Conservation (phyloP, 2,329 filamentous ascomycete genomes). For the Sordariomycetes sp. region DNA sequence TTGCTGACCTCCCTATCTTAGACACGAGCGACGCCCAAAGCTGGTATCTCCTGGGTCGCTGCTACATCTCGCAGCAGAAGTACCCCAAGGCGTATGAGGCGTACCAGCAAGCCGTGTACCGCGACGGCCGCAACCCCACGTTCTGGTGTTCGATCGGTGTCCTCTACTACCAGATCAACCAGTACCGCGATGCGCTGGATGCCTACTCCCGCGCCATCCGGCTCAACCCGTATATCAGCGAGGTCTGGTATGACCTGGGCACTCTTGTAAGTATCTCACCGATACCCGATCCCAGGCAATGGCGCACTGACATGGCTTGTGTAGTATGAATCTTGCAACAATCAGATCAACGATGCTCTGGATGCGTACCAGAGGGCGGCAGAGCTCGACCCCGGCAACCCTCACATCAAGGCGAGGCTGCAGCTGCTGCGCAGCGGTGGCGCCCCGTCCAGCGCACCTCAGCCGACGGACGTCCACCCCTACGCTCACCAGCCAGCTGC, state of each 20-base stretch:
- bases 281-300: not conserved
- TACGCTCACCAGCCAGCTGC: slow-evolving; percentile 76
- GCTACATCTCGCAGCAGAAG: slow-evolving; percentile 99
- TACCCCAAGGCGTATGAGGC: slow-evolving; percentile 98
- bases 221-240: slow-evolving; percentile 93
- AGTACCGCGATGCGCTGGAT: slow-evolving; percentile 94
- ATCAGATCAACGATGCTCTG: slow-evolving; percentile 90
- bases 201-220: slow-evolving; percentile 95
- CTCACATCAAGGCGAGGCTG: slow-evolving; percentile 90
- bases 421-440: slow-evolving; percentile 78
- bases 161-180: slow-evolving; percentile 98
- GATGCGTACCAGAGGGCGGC: slow-evolving; percentile 92
- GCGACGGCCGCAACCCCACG: slow-evolving; percentile 91
- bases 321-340: slow-evolving; percentile 97
- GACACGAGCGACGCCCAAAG: slow-evolving; percentile 94
- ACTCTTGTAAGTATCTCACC: slow-evolving; percentile 60
- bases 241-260: slow-evolving; percentile 97
- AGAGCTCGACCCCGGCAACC: slow-evolving; percentile 84
- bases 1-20: slow-evolving; percentile 18
- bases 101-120: slow-evolving; percentile 96
- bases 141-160: slow-evolving; percentile 99
- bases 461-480: slow-evolving; percentile 91
- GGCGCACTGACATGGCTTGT: not conserved
- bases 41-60: slow-evolving; percentile 94
- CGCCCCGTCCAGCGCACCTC: slow-evolving; percentile 63